Evolutionary conservation across 2,329 filamentous ascomycete species (phyloP).

Genomic region (Didymella sp.): DNA sequence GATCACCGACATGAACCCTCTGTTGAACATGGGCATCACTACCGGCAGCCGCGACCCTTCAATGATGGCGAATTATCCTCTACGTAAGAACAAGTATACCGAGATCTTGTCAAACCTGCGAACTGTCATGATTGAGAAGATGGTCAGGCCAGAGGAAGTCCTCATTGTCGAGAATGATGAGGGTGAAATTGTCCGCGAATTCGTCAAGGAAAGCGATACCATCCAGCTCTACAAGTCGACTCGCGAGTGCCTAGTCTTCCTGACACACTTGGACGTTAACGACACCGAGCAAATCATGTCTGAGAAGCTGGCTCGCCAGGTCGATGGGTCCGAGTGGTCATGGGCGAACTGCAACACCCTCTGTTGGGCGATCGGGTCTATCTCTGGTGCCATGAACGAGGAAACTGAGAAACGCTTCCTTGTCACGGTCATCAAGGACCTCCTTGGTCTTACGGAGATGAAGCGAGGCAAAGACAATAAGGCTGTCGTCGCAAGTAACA

Average conservation of each 20-base stretch:
- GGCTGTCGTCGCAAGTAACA: constrained; percentile 97
- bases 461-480: constrained; percentile 99
- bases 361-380: constrained; percentile 99
- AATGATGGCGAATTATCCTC: constrained; percentile 85
- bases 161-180: constrained; percentile 99
- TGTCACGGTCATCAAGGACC: constrained; percentile 97
- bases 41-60: constrained; percentile 83
- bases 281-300: constrained; percentile 99
- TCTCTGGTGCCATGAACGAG: constrained; percentile 98
- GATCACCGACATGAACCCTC: constrained; percentile 88
- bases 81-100: constrained; percentile 97
- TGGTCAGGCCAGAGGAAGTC: constrained; percentile 98
- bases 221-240: constrained; percentile 99
- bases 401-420: constrained; percentile 98
- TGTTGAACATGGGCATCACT: constrained; percentile 78
- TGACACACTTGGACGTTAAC: constrained; percentile 95
- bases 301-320: constrained; percentile 93
- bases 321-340: constrained; percentile 96
- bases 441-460: constrained; percentile 96
- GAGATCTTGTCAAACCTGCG: constrained; percentile 93
- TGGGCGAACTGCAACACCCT: constrained; percentile 99
- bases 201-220: constrained; percentile 98
- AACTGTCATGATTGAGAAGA: constrained; percentile 99
- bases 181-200: constrained; percentile 97
- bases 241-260: constrained; percentile 92